These are phyloP conservation scores for Oldenlandia corymbosa DNA, from an alignment of 257 asterid species.

Conservation along the genomic window DNA sequence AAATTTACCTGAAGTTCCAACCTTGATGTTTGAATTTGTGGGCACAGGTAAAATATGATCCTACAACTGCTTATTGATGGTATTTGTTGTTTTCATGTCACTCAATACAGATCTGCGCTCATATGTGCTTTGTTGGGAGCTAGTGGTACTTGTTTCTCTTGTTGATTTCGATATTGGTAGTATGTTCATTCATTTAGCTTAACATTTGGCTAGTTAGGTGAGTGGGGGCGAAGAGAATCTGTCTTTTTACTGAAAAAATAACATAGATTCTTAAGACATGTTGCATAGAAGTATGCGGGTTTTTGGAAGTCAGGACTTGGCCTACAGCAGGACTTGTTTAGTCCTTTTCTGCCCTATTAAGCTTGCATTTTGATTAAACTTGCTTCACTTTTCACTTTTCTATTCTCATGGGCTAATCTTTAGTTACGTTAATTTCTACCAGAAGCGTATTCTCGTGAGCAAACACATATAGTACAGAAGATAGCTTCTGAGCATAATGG, in stretches of 20 bases:
- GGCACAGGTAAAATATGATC: slow-evolving; percentile 73
- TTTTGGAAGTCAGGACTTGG: neutral
- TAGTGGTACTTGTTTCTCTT: neutral
- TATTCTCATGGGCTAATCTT: neutral
- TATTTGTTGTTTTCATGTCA: neutral
- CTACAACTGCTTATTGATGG: slow-evolving; percentile 7
- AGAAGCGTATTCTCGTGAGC: slow-evolving; percentile 92
- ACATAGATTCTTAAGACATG: neutral
- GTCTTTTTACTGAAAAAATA: neutral
- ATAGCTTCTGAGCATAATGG: slow-evolving; percentile 84
- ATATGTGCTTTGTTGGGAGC: neutral
- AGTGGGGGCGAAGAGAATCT: neutral
- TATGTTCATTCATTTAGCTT: neutral
- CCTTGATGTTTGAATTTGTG: slow-evolving; percentile 89
- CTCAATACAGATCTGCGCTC: neutral
- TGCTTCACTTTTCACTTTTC: neutral
- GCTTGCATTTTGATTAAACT: neutral
- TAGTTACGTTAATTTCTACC: slow-evolving; percentile 14
- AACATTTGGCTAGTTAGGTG: neutral
- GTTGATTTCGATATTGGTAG: neutral
- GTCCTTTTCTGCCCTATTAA: neutral
- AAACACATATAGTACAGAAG: slow-evolving; percentile 83
- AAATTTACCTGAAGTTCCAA: slow-evolving; percentile 87
- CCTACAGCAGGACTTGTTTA: neutral
- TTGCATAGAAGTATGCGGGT: neutral